These are phyloP conservation scores for Stevia rebaudiana DNA, from an alignment of 140 eudicot species.

Conservation along the genomic window DNA sequence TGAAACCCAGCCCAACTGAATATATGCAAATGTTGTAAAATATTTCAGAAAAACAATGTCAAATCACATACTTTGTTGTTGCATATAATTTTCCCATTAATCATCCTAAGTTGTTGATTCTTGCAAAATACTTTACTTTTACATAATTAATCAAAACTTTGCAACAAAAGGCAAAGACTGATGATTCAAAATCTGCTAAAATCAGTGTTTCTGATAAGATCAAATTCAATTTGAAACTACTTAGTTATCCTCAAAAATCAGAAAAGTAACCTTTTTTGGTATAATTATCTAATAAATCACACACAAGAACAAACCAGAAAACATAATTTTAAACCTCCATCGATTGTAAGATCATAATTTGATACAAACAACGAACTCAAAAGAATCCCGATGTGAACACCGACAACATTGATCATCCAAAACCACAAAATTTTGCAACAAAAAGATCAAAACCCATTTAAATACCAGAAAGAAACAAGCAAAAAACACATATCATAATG, in stretches of 20 bases:
- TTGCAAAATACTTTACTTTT: not conserved
- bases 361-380: slow-evolving; percentile 12
- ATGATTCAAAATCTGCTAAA: slow-evolving; percentile 19
- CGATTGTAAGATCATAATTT: slow-evolving; percentile 20
- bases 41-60: not conserved
- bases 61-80: not conserved
- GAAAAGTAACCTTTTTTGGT: not conserved
- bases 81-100: not conserved
- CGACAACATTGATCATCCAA: slow-evolving; percentile 20
- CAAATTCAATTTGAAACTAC: slow-evolving; percentile 8
- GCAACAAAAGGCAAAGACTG: slow-evolving; percentile 4
- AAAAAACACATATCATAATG: slow-evolving; percentile 12
- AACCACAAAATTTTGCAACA: not conserved
- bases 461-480: too few species aligned
- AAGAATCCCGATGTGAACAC: slow-evolving; percentile 1
- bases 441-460: slow-evolving; percentile 19
- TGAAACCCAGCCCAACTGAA: not conserved
- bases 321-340: not conserved
- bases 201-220: not conserved
- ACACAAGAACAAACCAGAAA: too few species aligned
- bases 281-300: not conserved
- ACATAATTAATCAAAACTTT: not conserved
- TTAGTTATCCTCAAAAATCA: not conserved
- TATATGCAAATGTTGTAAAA: not conserved
- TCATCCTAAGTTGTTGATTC: not conserved